Evolutionary conservation across 352 stramenopile genomes (phyloP).

Genomic region (Pythium apleroticum): DNA sequence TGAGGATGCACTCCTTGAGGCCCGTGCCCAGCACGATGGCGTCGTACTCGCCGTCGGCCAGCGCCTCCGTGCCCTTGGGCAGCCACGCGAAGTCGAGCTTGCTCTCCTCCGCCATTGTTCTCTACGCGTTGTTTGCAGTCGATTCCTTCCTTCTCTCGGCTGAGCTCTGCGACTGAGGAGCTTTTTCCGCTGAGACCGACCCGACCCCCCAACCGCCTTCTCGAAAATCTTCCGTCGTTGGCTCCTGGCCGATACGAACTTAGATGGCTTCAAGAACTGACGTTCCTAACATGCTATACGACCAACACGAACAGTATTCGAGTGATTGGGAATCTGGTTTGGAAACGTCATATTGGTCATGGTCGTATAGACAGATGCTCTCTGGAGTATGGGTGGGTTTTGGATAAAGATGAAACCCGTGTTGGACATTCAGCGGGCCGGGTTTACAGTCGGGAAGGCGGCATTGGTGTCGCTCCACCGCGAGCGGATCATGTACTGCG

Average conservation of each 20-base stretch:
- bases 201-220: conserved; percentile 3
- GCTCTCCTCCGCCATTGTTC: conserved; percentile 56
- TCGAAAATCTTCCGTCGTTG: conserved; percentile 24
- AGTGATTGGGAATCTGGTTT: not conserved
- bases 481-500: conserved; percentile 91
- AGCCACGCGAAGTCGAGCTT: conserved; percentile 92
- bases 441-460: not conserved
- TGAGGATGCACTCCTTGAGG: conserved; percentile 99
- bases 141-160: conserved; percentile 14
- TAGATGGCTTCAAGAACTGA: conserved; percentile 20
- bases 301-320: conserved; percentile 8
- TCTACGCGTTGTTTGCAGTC: not conserved
- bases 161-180: conserved; percentile 6
- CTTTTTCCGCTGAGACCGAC: not conserved
- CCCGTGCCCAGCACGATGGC: conserved; percentile 99
- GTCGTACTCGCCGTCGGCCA: conserved; percentile 99
- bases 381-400: not conserved
- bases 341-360: conserved; percentile 5
- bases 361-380: conserved; percentile 14
- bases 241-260: conserved; percentile 1
- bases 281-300: conserved; percentile 26
- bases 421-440: not conserved
- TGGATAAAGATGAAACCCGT: not conserved
- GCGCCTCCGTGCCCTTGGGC: conserved; percentile 90
- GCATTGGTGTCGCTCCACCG: not conserved